Percentiles rank a stretch among this genome's conserved stretches.
Evolutionary conservation across 176 grass and related monocot genomes (phyloP).

Genomic region (Musa schizocarpa): DNA sequence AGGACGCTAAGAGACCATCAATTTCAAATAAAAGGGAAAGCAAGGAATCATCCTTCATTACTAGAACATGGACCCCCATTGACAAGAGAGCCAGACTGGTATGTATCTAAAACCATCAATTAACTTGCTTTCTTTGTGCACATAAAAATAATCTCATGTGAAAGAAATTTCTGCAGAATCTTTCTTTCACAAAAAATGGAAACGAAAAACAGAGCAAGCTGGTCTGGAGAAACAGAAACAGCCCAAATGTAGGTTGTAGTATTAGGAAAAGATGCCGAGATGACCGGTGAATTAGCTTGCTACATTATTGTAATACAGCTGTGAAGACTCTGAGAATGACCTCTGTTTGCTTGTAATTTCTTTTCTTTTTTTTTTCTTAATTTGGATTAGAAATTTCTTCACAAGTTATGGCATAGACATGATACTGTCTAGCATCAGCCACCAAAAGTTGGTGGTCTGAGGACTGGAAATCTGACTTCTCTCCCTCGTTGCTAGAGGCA

Average conservation of each 20-base stretch:
- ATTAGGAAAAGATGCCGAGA: slow-evolving; percentile 56
- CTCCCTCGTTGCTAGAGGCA: too few relatives aligned
- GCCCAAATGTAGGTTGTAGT: slow-evolving; percentile 40
- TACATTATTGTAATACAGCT: not conserved
- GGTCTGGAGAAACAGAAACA: slow-evolving; percentile 71
- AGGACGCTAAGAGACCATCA: slow-evolving; percentile 33
- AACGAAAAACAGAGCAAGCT: slow-evolving; percentile 89
- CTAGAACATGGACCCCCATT: slow-evolving; percentile 66
- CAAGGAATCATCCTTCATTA: slow-evolving; percentile 29
- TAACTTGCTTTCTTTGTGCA: slow-evolving; percentile 9
- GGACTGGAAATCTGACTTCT: too few relatives aligned
- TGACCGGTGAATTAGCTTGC: slow-evolving; percentile 24
- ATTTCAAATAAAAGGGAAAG: slow-evolving; percentile 33
- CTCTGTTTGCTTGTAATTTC: not conserved
- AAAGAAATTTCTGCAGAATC: slow-evolving; percentile 49
- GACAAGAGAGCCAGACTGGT: slow-evolving; percentile 95
- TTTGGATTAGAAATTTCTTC: slow-evolving; percentile 2
- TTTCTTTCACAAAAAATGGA: slow-evolving; percentile 65
- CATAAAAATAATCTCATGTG: slow-evolving; percentile 21
- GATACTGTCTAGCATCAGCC: not conserved
- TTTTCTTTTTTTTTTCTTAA: not conserved
- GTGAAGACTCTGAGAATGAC: not conserved
- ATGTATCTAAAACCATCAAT: slow-evolving; percentile 6
- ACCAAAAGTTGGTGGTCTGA: too few relatives aligned
- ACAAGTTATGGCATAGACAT: not conserved